phyloP scores from a whole-genome alignment of 1,139 yeast genomes.

The Fermentozyma sake region DNA sequence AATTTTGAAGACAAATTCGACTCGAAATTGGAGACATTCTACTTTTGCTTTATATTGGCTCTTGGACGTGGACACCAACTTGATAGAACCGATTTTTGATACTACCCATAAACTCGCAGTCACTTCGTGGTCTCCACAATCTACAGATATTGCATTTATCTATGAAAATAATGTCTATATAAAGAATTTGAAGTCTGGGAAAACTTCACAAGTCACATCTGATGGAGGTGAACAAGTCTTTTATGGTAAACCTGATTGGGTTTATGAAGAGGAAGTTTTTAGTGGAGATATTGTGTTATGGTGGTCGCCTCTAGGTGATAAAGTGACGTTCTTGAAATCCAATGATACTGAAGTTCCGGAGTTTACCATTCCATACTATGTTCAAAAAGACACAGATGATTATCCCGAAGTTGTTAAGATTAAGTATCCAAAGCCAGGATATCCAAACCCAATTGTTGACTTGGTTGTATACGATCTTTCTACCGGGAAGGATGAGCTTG shows the following conservation, averaged over 20 bases:
- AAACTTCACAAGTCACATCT: constrained; percentile 34
- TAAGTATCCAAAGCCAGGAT: constrained; percentile 47
- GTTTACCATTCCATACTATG: constrained; percentile 50
- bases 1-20: constrained; percentile 48
- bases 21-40: constrained; percentile 46
- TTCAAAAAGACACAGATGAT: constrained; percentile 40
- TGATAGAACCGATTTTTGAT: constrained; percentile 14
- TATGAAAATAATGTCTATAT: constrained; percentile 35
- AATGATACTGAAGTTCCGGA: constrained; percentile 52
- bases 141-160: constrained; percentile 31
- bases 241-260: constrained; percentile 61
- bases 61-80: constrained; percentile 16
- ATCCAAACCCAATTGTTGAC: constrained; percentile 39
- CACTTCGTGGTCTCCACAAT: constrained; percentile 28
- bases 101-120: constrained; percentile 15
- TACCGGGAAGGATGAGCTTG: constrained; percentile 9
- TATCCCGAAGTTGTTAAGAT: constrained; percentile 37
- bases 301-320: constrained; percentile 57
- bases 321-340: constrained; percentile 42
- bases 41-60: constrained; percentile 39
- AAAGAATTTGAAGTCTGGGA: constrained; percentile 15
- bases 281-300: constrained; percentile 47
- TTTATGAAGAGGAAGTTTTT: constrained; percentile 58
- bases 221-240: constrained; percentile 50
- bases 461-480: constrained; percentile 31